These are phyloP conservation scores for Niebla homalea DNA, from an alignment of 495 filamentous ascomycete genomes.

Conservation along the genomic window DNA sequence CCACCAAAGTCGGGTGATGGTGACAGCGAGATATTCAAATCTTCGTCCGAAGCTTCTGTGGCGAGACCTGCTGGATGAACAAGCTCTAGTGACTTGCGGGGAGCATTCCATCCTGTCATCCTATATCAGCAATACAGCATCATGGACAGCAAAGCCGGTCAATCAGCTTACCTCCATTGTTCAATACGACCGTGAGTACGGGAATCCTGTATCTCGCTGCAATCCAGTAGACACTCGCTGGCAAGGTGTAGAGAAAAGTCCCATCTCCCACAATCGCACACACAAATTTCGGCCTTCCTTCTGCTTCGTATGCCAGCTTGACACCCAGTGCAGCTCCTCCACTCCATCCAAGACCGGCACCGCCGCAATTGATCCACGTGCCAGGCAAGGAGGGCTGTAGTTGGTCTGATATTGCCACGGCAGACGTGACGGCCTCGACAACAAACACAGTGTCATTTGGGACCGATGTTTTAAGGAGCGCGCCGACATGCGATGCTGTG, in stretches of 20 bases:
- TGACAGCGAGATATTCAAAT: conserved; percentile 19
- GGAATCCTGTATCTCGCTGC: conserved; percentile 23
- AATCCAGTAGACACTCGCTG: conserved; percentile 24
- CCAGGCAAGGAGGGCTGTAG: conserved; percentile 21
- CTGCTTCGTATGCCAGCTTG: conserved; percentile 21
- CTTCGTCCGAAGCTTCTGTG: conserved; percentile 13
- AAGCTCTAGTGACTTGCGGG: conserved; percentile 19
- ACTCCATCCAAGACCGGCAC: conserved; percentile 27
- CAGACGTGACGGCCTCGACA: conserved; percentile 24
- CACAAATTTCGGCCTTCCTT: no score
- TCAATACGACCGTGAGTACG: conserved; percentile 25
- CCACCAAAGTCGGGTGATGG: no score
- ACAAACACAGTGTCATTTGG: conserved; percentile 22
- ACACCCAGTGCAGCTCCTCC: conserved; percentile 23
- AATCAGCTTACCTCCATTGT: conserved; percentile 11
- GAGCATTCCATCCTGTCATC: conserved; percentile 21
- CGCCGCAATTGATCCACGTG: conserved; percentile 26
- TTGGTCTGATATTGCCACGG: conserved; percentile 20
- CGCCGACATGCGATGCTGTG: no score
- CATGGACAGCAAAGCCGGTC: conserved; percentile 16
- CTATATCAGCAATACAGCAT: not conserved
- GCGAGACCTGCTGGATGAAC: conserved; percentile 21
- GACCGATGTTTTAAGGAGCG: no score
- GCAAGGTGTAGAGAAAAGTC: conserved; percentile 22
- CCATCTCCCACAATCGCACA: no score